phyloP scores from a whole-genome alignment of 2,329 filamentous ascomycete genomes.

The Karstenula rhodostoma region DNA sequence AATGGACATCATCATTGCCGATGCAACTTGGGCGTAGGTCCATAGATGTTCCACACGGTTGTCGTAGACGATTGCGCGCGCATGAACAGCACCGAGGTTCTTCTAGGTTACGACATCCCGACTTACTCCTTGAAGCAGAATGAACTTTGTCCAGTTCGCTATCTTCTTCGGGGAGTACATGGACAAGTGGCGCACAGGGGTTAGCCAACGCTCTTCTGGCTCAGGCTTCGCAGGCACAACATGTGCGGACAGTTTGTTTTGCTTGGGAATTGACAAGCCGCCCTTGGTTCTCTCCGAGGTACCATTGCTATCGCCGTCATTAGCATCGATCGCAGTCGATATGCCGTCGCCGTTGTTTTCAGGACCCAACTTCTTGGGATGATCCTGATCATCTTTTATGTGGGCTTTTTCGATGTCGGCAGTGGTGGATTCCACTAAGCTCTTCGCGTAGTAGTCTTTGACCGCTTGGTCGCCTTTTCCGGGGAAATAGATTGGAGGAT shows the following conservation, averaged over 20 bases:
- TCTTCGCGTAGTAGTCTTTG: slow-evolving; percentile 44
- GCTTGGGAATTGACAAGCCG: slow-evolving; percentile 13
- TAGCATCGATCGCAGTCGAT: slow-evolving; percentile 9
- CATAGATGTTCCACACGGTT: slow-evolving; percentile 38
- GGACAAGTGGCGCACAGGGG: slow-evolving; percentile 40
- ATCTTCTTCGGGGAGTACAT: slow-evolving; percentile 30
- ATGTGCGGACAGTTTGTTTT: background rate
- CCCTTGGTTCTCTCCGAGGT: slow-evolving; percentile 1
- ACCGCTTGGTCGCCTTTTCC: slow-evolving; percentile 40
- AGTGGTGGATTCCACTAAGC: slow-evolving; percentile 1
- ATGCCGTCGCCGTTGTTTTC: slow-evolving; percentile 5
- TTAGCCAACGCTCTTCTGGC: slow-evolving; percentile 30
- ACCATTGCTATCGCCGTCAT: background rate
- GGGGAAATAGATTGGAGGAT: slow-evolving; percentile 50
- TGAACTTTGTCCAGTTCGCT: slow-evolving; percentile 50
- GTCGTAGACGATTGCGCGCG: slow-evolving; percentile 42
- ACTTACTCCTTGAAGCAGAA: slow-evolving; percentile 52
- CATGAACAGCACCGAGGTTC: slow-evolving; percentile 45
- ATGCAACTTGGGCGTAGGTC: slow-evolving; percentile 60
- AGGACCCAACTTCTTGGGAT: background rate
- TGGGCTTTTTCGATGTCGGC: slow-evolving; percentile 15
- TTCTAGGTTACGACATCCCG: slow-evolving; percentile 49
- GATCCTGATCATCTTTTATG: background rate
- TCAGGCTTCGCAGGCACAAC: slow-evolving; percentile 24
- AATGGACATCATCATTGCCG: slow-evolving; percentile 43